phyloP scores from a whole-genome alignment of 768 basidiomycete species.

The Lentinus tigrinus region DNA sequence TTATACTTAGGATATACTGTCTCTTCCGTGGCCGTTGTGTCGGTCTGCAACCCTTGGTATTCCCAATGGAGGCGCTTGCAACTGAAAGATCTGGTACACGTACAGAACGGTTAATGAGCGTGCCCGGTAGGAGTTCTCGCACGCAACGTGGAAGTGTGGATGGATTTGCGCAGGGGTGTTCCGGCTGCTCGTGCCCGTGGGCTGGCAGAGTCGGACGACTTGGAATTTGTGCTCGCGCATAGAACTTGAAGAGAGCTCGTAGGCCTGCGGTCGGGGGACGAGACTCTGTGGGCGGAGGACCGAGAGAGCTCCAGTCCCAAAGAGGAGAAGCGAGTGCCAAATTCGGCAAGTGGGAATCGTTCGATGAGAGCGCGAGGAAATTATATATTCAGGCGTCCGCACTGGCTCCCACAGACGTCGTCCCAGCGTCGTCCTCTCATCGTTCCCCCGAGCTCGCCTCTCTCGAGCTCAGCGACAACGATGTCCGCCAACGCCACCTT shows the following conservation, averaged over 20 bases:
- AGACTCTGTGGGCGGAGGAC: background rate
- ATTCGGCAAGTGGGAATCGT: conserved; percentile 19
- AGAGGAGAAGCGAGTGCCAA: conserved; percentile 13
- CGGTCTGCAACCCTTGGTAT: too few relatives aligned
- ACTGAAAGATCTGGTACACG: too few relatives aligned
- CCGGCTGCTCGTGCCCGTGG: too few relatives aligned
- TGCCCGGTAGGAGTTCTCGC: too few relatives aligned
- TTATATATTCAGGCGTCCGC: conserved; percentile 15
- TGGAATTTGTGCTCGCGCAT: too few relatives aligned
- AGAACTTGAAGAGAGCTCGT: background rate
- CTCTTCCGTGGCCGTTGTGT: too few relatives aligned
- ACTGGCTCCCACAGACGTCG: conserved; percentile 14
- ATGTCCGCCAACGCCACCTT: conserved; percentile 28
- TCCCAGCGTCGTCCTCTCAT: background rate
- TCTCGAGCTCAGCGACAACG: conserved; percentile 1
- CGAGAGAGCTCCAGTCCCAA: conserved; percentile 17
- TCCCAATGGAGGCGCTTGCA: too few relatives aligned
- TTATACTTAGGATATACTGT: too few relatives aligned
- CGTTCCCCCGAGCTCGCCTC: background rate
- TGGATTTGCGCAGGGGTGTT: too few relatives aligned
- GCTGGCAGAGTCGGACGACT: too few relatives aligned
- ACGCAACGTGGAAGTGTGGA: too few relatives aligned
- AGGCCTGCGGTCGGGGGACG: background rate
- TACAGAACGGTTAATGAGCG: too few relatives aligned
- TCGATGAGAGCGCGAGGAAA: conserved; percentile 14